Evolutionary conservation across 352 stramenopile species (phyloP).

Genomic region (Globisporangium iwayamae): DNA sequence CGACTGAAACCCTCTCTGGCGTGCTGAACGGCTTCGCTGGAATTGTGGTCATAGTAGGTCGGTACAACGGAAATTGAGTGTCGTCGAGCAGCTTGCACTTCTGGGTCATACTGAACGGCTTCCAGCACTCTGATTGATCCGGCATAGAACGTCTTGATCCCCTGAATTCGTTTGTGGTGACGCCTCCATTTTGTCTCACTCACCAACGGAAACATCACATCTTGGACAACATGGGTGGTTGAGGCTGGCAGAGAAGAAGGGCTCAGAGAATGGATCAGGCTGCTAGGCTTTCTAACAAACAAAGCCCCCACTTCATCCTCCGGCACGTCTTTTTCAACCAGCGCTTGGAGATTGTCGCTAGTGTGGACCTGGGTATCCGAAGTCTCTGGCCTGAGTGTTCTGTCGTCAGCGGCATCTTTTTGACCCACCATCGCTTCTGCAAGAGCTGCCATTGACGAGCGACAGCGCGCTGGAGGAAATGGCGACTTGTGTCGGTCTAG

Average conservation of each 20-base stretch:
- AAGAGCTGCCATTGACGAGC: conserved; percentile 3
- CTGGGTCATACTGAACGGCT: conserved; percentile 12
- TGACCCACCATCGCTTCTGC: background rate
- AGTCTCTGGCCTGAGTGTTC: background rate
- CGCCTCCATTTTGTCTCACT: conserved; percentile 35
- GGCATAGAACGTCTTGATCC: conserved; percentile 32
- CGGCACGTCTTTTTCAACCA: background rate
- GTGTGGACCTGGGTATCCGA: background rate
- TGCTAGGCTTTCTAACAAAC: background rate
- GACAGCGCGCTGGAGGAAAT: background rate
- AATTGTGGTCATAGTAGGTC: conserved; percentile 19
- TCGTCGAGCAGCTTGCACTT: conserved; percentile 15
- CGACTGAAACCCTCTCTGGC: background rate
- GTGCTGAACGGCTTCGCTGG: background rate
- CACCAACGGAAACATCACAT: conserved; percentile 17
- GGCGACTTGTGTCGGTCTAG: background rate
- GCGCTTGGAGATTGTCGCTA: background rate
- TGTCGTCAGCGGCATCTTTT: conserved; percentile 10
- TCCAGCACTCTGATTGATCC: conserved; percentile 22
- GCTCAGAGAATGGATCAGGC: background rate
- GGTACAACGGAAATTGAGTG: conserved; percentile 27
- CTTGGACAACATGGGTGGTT: background rate
- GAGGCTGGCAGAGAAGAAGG: background rate
- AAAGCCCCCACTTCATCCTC: background rate
- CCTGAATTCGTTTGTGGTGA: conserved; percentile 40